Percentiles rank a stretch among this genome's conserved stretches.
Evolutionary conservation across 495 filamentous ascomycete species (phyloP).

Genomic region (Cercophora scortea): DNA sequence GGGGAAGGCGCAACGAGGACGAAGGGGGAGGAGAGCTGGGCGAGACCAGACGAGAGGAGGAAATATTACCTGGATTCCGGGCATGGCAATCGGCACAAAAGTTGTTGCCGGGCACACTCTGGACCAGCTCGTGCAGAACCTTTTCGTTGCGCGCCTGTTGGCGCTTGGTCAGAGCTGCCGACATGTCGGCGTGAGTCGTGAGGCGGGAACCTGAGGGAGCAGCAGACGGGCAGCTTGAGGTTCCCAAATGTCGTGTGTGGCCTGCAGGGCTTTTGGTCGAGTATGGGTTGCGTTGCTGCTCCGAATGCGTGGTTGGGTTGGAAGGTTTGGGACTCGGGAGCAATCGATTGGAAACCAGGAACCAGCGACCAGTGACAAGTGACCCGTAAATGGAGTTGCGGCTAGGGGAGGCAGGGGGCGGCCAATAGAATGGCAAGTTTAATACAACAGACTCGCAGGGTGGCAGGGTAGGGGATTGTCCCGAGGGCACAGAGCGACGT

Average conservation of each 20-base stretch:
- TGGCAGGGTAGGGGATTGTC: too few species aligned
- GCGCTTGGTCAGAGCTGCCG: slow-evolving; percentile 66
- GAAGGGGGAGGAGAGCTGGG: too few species aligned
- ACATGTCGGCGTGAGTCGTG: slow-evolving; percentile 30
- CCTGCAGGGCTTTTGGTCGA: not conserved
- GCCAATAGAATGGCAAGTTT: too few species aligned
- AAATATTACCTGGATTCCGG: slow-evolving; percentile 71
- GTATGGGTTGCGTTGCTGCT: not conserved
- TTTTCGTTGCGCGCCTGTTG: slow-evolving; percentile 96
- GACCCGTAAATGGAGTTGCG: too few species aligned
- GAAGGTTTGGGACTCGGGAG: not conserved
- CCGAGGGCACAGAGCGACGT: too few species aligned
- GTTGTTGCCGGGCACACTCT: slow-evolving; percentile 83
- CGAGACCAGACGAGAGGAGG: too few species aligned
- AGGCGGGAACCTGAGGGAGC: not conserved
- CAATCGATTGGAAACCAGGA: too few species aligned
- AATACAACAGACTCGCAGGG: too few species aligned
- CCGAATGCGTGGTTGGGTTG: not conserved
- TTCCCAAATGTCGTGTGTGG: not conserved
- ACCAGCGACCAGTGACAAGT: too few species aligned
- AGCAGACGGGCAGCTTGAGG: not conserved
- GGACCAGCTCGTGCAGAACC: slow-evolving; percentile 81
- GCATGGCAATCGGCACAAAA: slow-evolving; percentile 89
- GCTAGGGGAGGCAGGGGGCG: too few species aligned
- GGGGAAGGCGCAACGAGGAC: slow-evolving; percentile 18